Conservation (phyloP, 2,329 filamentous ascomycete genomes). For the Microcyclosporella mali region DNA sequence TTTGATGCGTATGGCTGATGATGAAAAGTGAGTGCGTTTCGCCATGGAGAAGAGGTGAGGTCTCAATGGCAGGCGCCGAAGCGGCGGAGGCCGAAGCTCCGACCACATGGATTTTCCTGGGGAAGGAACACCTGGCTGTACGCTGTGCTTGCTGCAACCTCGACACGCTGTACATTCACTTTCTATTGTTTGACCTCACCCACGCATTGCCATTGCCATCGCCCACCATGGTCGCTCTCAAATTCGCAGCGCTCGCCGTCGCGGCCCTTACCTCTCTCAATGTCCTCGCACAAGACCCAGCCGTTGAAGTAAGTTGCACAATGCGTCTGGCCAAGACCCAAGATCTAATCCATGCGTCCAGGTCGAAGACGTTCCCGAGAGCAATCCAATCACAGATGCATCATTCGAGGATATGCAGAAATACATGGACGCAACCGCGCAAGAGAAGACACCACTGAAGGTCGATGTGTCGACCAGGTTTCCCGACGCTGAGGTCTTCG, state of each 20-base stretch:
- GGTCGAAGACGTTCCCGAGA: slow-evolving; percentile 16
- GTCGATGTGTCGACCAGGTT: slow-evolving; percentile 54
- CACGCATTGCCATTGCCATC: background rate
- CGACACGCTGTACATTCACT: no score
- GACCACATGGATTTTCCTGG: no score
- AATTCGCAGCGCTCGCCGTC: slow-evolving; percentile 64
- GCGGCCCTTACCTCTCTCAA: slow-evolving; percentile 63
- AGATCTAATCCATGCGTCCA: slow-evolving; percentile 9
- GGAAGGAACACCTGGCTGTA: no score
- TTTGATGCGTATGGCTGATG: no score
- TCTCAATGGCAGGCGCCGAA: no score
- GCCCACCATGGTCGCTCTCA: slow-evolving; percentile 62
- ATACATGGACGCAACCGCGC: slow-evolving; percentile 7
- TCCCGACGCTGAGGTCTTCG: slow-evolving; percentile 72
- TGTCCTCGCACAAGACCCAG: slow-evolving; percentile 51
- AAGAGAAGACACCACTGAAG: slow-evolving; percentile 42
- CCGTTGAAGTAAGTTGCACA: slow-evolving; percentile 22
- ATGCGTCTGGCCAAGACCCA: slow-evolving; percentile 17
- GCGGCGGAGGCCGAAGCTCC: no score
- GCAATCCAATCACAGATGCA: slow-evolving; percentile 7
- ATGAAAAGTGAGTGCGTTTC: no score
- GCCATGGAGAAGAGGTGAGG: no score
- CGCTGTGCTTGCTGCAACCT: no score
- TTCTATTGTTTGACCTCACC: background rate
- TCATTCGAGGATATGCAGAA: slow-evolving; percentile 17